Evolutionary conservation across 495 filamentous ascomycete genomes (phyloP), one percentile per base, ranked within the genome.

Genomic region (Neurospora pannonica): DNA sequence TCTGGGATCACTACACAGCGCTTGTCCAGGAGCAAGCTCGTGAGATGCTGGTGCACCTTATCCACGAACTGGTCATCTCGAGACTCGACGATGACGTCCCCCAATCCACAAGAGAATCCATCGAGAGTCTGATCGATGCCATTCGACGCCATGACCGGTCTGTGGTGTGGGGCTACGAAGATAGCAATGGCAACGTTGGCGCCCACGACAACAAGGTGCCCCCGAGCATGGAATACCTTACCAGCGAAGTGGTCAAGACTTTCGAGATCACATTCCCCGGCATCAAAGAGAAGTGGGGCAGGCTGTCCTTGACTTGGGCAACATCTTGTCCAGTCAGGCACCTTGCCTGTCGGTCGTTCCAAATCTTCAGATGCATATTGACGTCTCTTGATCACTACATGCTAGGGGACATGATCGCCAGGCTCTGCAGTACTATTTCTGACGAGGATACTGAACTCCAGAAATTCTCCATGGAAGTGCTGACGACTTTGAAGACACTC

Each of bases 11-110:
- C 73, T 97, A 98, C 77, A 97, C 91, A 3, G 88, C 93, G n/a
- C 89, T 97, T 15, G 95, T 99, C 1, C 96, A 97, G 77, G 96
- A 98, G 74, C 94, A 98, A 81, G 94, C 96, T 48, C 90, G 95
- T 62, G 96, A 99, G 78, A 97, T 99, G 96, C 88, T 98, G 19
- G 94, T 99, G 39, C 96, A 99, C 85, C 87, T 99, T 10, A 97
- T 99, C 70, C 96, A 99, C 78, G 97, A 98, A 79, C 88, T 99
- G 19, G 92, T 99, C 38, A 94, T 98, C 43, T 96, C 97, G 1
- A 92, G 91, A 74, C 88, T 97, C 62, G 93, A 95, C 73, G 92
- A 97, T 73, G 86, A 90, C 71, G 88, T 87, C 7, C 87, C 89
- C 0, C 78, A 81, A 1, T 87, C 89, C 10, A 90, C 87, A n/a